Conservation (phyloP, 768 basidiomycete species). For the Serendipita indica region DNA sequence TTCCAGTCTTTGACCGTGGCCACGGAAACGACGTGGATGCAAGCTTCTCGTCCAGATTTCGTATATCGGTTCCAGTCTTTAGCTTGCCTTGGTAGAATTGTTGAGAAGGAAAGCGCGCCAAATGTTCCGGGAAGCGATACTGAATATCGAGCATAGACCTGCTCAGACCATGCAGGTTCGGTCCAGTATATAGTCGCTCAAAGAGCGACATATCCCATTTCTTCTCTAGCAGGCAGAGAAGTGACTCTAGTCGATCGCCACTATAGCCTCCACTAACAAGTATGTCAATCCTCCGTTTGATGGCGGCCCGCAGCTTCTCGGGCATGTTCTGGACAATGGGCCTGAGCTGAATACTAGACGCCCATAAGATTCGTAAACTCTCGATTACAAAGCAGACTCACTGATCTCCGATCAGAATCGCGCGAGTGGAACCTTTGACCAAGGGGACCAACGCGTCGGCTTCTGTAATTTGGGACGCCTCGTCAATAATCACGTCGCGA, state of each 20-base stretch:
- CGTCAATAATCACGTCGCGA: conserved; percentile 49
- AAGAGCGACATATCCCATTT: conserved; percentile 47
- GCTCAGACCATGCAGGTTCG: conserved; percentile 23
- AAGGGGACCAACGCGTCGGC: conserved; percentile 50
- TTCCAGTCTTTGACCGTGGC: conserved; percentile 26
- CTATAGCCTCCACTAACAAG: too few relatives aligned
- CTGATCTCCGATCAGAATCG: conserved; percentile 58
- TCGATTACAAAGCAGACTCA: conserved; percentile 23
- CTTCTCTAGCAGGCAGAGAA: not conserved
- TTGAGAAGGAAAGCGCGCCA: conserved; percentile 45
- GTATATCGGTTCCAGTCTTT: conserved; percentile 26
- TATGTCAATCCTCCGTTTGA: not conserved
- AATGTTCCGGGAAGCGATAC: conserved; percentile 44
- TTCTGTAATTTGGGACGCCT: conserved; percentile 58
- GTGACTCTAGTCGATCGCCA: too few relatives aligned
- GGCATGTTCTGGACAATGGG: conserved; percentile 49
- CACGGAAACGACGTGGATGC: conserved; percentile 40
- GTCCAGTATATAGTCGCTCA: conserved; percentile 40
- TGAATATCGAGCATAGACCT: conserved; percentile 49
- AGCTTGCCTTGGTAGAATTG: conserved; percentile 49
- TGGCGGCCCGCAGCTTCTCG: conserved; percentile 25
- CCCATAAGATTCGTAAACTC: not conserved
- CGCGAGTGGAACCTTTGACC: conserved; percentile 44
- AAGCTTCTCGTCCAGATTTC: conserved; percentile 18
- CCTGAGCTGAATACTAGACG: conserved; percentile 44